Conservation (phyloP, 163 green algal species). For the Scenedesmus sp. region DNA sequence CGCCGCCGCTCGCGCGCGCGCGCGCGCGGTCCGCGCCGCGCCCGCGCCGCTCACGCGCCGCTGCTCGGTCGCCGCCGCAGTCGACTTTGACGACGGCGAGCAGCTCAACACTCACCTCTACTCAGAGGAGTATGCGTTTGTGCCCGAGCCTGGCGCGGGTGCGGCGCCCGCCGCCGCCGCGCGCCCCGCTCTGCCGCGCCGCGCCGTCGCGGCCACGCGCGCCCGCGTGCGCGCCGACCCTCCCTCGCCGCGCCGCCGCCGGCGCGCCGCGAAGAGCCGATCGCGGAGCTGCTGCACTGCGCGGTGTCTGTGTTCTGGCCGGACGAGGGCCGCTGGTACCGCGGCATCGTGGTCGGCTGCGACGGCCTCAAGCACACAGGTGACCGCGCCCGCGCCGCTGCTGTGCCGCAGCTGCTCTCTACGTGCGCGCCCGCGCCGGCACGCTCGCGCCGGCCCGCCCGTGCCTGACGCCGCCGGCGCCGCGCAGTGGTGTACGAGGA, state of each 20-base stretch:
- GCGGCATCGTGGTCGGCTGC: not conserved
- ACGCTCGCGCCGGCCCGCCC: too few relatives aligned
- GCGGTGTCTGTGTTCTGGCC: slow-evolving; percentile 30
- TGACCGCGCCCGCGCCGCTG: not conserved
- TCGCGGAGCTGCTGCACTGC: slow-evolving; percentile 12
- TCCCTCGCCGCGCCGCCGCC: too few relatives aligned
- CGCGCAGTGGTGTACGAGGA: slow-evolving; percentile 24
- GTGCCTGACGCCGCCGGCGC: too few relatives aligned
- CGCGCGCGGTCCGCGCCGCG: too few relatives aligned
- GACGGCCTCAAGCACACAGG: slow-evolving; percentile 43
- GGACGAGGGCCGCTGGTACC: slow-evolving; percentile 23
- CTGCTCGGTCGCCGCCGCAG: slow-evolving; percentile 13
- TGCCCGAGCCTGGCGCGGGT: slow-evolving; percentile 20
- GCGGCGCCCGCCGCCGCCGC: too few relatives aligned
- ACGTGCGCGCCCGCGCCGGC: too few relatives aligned
- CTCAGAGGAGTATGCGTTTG: slow-evolving; percentile 35
- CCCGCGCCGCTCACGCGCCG: not conserved
- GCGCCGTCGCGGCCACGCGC: too few relatives aligned
- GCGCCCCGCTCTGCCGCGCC: too few relatives aligned
- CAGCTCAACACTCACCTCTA: slow-evolving; percentile 30
- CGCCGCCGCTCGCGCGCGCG: too few relatives aligned
- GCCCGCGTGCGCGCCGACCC: too few relatives aligned
- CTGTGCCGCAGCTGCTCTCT: too few relatives aligned
- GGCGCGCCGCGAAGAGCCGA: too few relatives aligned
- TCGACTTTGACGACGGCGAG: slow-evolving; percentile 14